Conservation (phyloP, 2,329 filamentous ascomycete genomes). For the Magnaporthiopsis poae region DNA sequence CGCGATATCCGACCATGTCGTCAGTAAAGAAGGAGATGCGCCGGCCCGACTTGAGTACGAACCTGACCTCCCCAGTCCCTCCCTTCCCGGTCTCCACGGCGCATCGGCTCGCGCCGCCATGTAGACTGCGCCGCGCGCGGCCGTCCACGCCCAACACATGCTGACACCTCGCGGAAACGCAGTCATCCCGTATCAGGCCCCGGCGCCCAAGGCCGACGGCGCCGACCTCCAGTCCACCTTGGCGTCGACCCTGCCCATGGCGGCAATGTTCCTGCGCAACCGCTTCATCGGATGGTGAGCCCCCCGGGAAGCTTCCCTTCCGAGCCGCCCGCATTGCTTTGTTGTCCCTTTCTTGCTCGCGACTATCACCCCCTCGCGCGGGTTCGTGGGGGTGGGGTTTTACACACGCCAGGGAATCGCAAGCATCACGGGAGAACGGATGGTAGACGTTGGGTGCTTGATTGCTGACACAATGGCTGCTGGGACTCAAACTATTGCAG, state of each 20-base stretch:
- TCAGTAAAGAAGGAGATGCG: slow-evolving; percentile 32
- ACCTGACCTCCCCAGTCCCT: not conserved
- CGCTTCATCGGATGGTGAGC: slow-evolving; percentile 59
- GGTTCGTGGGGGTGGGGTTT: no score
- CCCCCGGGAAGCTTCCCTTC: not conserved
- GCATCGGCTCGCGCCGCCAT: not conserved
- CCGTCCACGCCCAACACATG: not conserved
- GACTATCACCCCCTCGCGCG: no score
- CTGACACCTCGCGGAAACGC: slow-evolving; percentile 14
- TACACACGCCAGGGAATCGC: no score
- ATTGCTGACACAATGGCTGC: not conserved
- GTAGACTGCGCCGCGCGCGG: not conserved
- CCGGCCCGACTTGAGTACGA: slow-evolving; percentile 34
- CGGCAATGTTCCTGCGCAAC: slow-evolving; percentile 87
- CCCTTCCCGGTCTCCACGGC: not conserved
- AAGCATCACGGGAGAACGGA: not conserved
- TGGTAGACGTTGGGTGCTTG: no score
- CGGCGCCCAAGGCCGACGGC: slow-evolving; percentile 51
- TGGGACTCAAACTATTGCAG: slow-evolving; percentile 25
- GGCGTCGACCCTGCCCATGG: slow-evolving; percentile 81
- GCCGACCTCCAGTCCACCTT: slow-evolving; percentile 64
- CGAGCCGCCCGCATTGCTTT: not conserved
- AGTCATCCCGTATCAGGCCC: slow-evolving; percentile 86
- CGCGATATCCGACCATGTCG: slow-evolving; percentile 20
- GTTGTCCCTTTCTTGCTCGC: no score